phyloP scores from a whole-genome alignment of 305 asterid species.

The Rubia tinctorum region DNA sequence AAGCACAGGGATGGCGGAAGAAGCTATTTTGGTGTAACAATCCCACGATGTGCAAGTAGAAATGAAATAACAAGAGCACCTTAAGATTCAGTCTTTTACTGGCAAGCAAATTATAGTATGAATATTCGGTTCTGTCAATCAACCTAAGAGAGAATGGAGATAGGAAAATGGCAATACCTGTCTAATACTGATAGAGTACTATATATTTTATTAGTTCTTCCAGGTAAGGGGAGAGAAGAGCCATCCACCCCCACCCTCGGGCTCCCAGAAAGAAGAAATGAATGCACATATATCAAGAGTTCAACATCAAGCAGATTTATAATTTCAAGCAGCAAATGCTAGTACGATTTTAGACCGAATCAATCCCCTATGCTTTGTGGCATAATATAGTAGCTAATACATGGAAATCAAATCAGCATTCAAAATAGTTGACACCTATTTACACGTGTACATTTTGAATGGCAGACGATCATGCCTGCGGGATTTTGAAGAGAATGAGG shows the following conservation, averaged over 20 bases:
- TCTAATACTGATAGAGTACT: background rate
- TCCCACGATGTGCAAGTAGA: background rate
- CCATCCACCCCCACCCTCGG: too few relatives aligned
- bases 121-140: background rate
- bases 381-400: background rate
- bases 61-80: background rate
- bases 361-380: background rate
- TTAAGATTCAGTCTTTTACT: background rate
- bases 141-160: constrained; percentile 1
- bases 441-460: background rate
- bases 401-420: too few relatives aligned
- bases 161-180: background rate
- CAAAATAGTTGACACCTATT: background rate
- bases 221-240: background rate
- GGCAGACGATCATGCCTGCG: background rate
- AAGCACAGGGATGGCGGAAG: background rate
- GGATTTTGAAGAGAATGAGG: background rate
- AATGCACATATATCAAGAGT: background rate
- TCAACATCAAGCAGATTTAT: background rate
- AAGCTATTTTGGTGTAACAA: background rate
- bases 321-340: background rate
- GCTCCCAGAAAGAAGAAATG: background rate
- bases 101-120: background rate
- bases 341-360: background rate
- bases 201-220: background rate